These are phyloP conservation scores for Nectriaceae sp. DNA, from an alignment of 2,329 filamentous ascomycete species.

Conservation along the genomic window DNA sequence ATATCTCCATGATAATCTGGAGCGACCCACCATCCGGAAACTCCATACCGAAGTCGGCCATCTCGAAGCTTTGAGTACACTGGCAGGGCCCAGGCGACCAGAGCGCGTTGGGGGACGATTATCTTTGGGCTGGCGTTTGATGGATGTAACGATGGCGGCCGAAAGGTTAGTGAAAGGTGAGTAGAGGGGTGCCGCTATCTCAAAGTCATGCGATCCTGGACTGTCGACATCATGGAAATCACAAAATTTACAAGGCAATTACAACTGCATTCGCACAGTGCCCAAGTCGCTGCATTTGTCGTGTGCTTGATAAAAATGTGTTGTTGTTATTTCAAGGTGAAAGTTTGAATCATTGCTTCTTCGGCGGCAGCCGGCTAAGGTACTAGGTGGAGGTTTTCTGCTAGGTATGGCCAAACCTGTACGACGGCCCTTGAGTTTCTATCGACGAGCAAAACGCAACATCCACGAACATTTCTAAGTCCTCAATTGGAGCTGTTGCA, in stretches of 20 bases:
- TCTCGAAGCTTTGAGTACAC: slow-evolving; percentile 17
- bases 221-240: neutral
- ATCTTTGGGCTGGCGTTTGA: slow-evolving; percentile 4
- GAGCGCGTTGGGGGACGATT: slow-evolving; percentile 2
- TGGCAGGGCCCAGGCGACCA: slow-evolving; percentile 17
- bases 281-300: no score
- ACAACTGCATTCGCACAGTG: no score
- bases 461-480: slow-evolving; percentile 6
- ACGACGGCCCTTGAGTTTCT: no score
- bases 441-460: slow-evolving; percentile 1
- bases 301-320: neutral
- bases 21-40: slow-evolving; percentile 37
- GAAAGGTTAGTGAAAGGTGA: slow-evolving; percentile 3
- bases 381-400: neutral
- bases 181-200: neutral
- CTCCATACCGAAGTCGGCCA: slow-evolving; percentile 38
- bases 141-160: slow-evolving; percentile 7
- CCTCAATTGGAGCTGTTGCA: slow-evolving; percentile 15
- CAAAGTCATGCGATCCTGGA: neutral
- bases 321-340: neutral
- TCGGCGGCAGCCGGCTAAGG: slow-evolving; percentile 29
- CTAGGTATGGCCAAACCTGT: neutral
- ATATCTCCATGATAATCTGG: neutral
- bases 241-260: no score
- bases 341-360: neutral